Conservation (phyloP, 768 basidiomycete species). For the Trametes maxima region DNA sequence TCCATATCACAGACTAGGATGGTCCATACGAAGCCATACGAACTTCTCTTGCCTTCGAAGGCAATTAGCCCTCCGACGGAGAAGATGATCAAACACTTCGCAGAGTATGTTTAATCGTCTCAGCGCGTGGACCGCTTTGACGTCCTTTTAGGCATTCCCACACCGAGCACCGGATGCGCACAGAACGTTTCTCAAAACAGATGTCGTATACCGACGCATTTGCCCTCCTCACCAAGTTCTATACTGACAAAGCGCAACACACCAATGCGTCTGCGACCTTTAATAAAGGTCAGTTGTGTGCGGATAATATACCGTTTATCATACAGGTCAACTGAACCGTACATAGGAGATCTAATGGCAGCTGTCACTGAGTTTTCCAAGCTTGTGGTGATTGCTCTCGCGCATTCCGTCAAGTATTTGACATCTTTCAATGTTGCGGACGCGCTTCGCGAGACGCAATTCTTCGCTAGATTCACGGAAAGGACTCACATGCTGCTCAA, state of each 20-base stretch:
- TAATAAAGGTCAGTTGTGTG: constrained; percentile 42
- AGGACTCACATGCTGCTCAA: constrained; percentile 85
- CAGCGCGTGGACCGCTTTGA: background rate
- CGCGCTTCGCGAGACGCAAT: constrained; percentile 72
- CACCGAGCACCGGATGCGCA: constrained; percentile 49
- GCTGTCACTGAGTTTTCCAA: constrained; percentile 67
- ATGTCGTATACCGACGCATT: constrained; percentile 75
- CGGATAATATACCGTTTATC: background rate
- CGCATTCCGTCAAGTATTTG: constrained; percentile 71
- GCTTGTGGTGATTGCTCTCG: constrained; percentile 69
- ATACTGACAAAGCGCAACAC: constrained; percentile 51
- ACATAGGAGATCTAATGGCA: constrained; percentile 62
- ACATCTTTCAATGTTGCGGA: constrained; percentile 76
- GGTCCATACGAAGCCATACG: constrained; percentile 81
- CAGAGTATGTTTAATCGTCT: constrained; percentile 47
- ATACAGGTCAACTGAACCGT: background rate
- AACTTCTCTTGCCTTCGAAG: constrained; percentile 66
- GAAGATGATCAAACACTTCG: constrained; percentile 73
- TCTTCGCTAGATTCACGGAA: constrained; percentile 79
- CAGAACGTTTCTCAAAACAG: constrained; percentile 57
- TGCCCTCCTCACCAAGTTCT: constrained; percentile 63
- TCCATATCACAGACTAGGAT: constrained; percentile 69
- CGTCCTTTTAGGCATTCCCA: constrained; percentile 22
- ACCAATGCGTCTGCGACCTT: constrained; percentile 46
- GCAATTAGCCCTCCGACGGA: constrained; percentile 69